Evolutionary conservation across 169 alveolate genomes (phyloP), one percentile per base, ranked within the genome.

Genomic region (Plasmodium adleri): DNA sequence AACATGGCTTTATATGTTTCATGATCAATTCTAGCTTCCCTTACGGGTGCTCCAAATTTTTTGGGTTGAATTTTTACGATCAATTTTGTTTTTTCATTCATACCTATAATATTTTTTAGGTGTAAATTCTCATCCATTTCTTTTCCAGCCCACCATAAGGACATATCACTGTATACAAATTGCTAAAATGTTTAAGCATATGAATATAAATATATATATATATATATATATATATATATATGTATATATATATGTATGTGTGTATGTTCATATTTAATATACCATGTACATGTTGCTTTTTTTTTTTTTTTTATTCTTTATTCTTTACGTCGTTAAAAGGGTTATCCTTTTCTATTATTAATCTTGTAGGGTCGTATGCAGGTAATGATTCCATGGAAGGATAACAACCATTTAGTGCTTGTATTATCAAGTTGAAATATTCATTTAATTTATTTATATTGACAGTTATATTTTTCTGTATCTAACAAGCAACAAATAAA

Each of bases 81-180:
- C 17, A 97, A 96, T 92, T 96, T 98, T 22, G 99, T 96, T 92
- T 97, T 98, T 74, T 98, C 99, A 92, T 97, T 97, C 86, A 94
- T 96, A 49, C 99, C 99, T 43, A 95, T 90, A 85, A 93, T 96
- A 80, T 95, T 97, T 62, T 93, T 76, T 50, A 97, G 93, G 1
- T 70, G n/a, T 75, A 95, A 96, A 47, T 96, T 98, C 92, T 91
- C 93, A 60, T 88, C 71, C 50, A 98, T 93, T 93, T 98, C 99
- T 94, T 98, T 98, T 1, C 99, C 99, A 20, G 99, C 99, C 97
- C 98, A 97, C 99, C 99, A 98, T 56, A 98, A 74, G 52, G 97
- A 88, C 28, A 98, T 93, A 39, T 94, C 95, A 70, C 94, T 94
- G 56, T 86, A 90, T 60, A 94, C 95, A 45, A 95, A 92, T 89